A percentile compares a stretch with the other conserved stretches of the same genome.
phyloP scores from a whole-genome alignment of 1,139 yeast species.

The Hyphopichia pseudoburtonii region DNA sequence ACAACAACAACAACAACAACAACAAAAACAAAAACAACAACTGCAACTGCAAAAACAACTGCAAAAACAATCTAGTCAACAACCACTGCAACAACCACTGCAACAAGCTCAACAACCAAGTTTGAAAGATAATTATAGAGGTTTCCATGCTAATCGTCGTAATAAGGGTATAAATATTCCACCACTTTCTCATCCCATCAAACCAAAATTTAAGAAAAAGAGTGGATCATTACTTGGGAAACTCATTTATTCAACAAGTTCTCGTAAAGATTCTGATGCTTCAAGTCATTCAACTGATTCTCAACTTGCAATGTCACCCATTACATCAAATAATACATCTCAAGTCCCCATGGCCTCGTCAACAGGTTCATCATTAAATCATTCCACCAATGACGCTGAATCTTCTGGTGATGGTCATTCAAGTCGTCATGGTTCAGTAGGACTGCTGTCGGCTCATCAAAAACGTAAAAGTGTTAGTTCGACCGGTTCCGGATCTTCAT shows the following conservation, averaged over 20 bases:
- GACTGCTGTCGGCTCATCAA: constrained; percentile 4
- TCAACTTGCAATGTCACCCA: constrained; percentile 1
- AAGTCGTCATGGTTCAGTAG: constrained; percentile 6
- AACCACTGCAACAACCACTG: no score
- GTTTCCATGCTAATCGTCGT: constrained; percentile 46
- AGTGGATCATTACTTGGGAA: constrained; percentile 48
- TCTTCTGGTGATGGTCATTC: constrained; percentile 1
- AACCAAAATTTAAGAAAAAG: constrained; percentile 47
- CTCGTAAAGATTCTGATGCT: constrained; percentile 37
- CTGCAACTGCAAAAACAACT: no score
- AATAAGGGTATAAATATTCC: constrained; percentile 40
- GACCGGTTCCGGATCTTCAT: constrained; percentile 16
- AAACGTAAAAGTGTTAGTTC: constrained; percentile 19
- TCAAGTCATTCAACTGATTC: constrained; percentile 8
- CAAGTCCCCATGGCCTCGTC: no score
- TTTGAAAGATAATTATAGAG: constrained; percentile 39
- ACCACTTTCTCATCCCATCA: constrained; percentile 51
- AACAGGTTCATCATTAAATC: no score
- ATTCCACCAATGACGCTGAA: no score
- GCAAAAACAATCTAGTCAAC: background rate
- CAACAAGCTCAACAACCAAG: background rate
- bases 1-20: background rate
- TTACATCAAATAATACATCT: constrained; percentile 9
- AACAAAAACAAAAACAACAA: background rate
- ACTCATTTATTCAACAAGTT: constrained; percentile 37